phyloP scores from a whole-genome alignment of 371 early-diverging fungal genomes.

The Haplosporangium sp. region DNA sequence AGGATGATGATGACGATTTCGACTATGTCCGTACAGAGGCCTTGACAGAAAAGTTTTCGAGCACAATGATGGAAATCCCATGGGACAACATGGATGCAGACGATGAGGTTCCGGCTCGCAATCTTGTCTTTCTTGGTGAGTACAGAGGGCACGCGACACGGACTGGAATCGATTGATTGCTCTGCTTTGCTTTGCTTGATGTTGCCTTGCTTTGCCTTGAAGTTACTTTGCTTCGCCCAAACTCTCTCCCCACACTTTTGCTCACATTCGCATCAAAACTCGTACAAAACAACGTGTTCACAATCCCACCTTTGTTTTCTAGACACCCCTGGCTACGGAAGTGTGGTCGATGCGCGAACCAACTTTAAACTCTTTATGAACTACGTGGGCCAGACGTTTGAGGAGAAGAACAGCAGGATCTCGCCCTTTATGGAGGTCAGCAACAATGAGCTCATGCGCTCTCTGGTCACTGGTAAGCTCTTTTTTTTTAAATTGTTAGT shows the following conservation, averaged over 20 bases:
- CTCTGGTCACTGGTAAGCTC: slow-evolving; percentile 43
- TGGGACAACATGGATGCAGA: slow-evolving; percentile 57
- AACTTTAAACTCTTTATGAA: slow-evolving; percentile 48
- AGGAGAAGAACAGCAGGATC: slow-evolving; percentile 50
- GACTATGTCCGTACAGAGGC: slow-evolving; percentile 38
- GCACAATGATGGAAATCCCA: slow-evolving; percentile 54
- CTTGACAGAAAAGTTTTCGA: slow-evolving; percentile 54
- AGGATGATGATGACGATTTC: slow-evolving; percentile 13
- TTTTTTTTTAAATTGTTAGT: too few species aligned
- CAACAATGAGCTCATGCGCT: slow-evolving; percentile 54
- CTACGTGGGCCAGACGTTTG: slow-evolving; percentile 47
- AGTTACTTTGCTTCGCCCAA: too few species aligned
- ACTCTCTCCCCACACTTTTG: too few species aligned
- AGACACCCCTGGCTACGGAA: slow-evolving; percentile 55
- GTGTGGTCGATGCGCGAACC: slow-evolving; percentile 45
- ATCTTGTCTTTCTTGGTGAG: slow-evolving; percentile 57
- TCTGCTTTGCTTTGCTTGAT: background rate
- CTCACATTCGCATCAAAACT: too few species aligned
- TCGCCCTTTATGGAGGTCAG: slow-evolving; percentile 48
- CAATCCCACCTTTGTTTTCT: too few species aligned
- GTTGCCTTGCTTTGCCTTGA: too few species aligned
- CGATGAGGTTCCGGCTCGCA: slow-evolving; percentile 54
- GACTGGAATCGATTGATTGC: background rate
- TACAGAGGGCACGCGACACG: background rate
- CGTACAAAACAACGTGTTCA: too few species aligned